These are phyloP conservation scores for Mucuna pruriens DNA, from an alignment of 306 rosid species.

Conservation along the genomic window DNA sequence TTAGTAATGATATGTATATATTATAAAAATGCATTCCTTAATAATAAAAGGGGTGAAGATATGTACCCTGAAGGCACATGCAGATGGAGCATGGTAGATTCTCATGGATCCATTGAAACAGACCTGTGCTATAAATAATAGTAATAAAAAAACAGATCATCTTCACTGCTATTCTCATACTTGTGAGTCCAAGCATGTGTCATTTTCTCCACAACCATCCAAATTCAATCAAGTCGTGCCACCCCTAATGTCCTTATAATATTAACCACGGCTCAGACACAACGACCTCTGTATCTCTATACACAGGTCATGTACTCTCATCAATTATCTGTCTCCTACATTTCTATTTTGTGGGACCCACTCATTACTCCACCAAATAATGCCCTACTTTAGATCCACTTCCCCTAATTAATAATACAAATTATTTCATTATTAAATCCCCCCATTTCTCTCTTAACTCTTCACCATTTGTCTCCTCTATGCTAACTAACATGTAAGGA, in stretches of 20 bases:
- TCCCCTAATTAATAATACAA: not conserved
- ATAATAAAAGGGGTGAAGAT: not conserved
- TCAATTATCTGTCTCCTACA: constrained; percentile 10
- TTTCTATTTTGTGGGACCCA: constrained; percentile 20
- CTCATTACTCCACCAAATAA: constrained; percentile 2
- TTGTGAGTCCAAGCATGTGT: not conserved
- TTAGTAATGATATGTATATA: too few species aligned
- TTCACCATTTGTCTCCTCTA: not conserved
- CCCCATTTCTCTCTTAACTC: not conserved
- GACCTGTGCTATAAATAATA: not conserved
- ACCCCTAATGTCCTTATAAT: constrained; percentile 13
- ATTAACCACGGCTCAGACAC: constrained; percentile 30
- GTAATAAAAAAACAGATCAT: not conserved
- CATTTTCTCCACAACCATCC: constrained; percentile 33
- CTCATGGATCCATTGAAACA: constrained; percentile 32
- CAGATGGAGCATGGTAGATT: constrained; percentile 35
- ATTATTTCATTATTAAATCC: not conserved
- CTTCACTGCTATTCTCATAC: not conserved
- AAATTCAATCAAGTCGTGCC: constrained; percentile 29
- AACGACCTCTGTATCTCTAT: not conserved
- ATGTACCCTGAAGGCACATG: constrained; percentile 11
- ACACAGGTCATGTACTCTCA: not conserved
- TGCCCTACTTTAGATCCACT: not conserved
- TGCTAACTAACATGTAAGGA: too few species aligned
- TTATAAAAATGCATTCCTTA: not conserved